These are phyloP conservation scores for Vicia faba DNA, from an alignment of 306 rosid genomes.

Conservation along the genomic window DNA sequence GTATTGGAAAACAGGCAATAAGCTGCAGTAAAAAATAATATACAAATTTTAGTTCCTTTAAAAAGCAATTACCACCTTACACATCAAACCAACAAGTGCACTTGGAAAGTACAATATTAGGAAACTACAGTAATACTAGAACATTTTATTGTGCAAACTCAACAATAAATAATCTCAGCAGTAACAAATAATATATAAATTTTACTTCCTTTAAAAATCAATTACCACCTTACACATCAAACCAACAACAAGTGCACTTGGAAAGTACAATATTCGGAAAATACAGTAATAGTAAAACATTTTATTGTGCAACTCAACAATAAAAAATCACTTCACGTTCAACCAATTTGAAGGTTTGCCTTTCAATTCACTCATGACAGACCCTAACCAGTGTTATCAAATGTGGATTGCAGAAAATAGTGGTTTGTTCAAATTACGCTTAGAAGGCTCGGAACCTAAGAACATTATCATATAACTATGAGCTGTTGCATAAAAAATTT, in stretches of 20 bases:
- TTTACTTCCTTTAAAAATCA: conserved; percentile 12
- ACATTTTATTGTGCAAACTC: conserved; percentile 26
- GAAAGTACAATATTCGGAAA: background rate
- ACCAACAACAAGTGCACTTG: background rate
- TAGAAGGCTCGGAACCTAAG: conserved; percentile 14
- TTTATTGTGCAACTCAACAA: conserved; percentile 26
- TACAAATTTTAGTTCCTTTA: conserved; percentile 8
- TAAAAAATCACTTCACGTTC: conserved; percentile 10
- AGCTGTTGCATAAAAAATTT: background rate
- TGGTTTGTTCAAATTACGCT: too few relatives aligned
- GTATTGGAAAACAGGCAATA: conserved; percentile 33
- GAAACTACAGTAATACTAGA: conserved; percentile 21
- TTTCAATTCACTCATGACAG: conserved; percentile 5
- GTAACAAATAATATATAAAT: conserved; percentile 14
- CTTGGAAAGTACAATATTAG: background rate
- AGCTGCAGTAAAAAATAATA: conserved; percentile 45
- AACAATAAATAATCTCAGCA: conserved; percentile 41
- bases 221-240: conserved; percentile 26
- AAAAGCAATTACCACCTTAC: conserved; percentile 13
- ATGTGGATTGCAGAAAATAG: too few relatives aligned
- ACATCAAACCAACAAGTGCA: conserved; percentile 23
- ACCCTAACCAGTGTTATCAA: too few relatives aligned
- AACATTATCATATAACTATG: conserved; percentile 16
- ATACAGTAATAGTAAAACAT: conserved; percentile 23
- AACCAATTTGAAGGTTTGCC: conserved; percentile 13